Conservation (phyloP, 2,329 filamentous ascomycete species). For the Chaetomium sp. region DNA sequence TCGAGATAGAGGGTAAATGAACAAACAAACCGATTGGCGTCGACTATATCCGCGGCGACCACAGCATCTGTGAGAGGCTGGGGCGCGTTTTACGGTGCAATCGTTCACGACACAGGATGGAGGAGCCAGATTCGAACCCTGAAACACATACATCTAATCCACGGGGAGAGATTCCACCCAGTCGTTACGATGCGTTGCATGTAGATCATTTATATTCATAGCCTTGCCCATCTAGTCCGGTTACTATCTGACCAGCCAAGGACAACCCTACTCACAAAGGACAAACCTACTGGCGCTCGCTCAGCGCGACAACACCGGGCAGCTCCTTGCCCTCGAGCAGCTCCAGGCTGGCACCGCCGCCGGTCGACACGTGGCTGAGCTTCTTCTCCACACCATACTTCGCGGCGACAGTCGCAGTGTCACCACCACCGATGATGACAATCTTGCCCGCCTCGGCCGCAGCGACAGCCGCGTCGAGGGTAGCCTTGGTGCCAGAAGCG, state of each 20-base stretch:
- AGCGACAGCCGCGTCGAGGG: constrained; percentile 78
- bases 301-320: constrained; percentile 87
- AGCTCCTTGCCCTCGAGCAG: constrained; percentile 96
- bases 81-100: too few relatives aligned
- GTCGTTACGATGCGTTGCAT: neutral
- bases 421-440: constrained; percentile 97
- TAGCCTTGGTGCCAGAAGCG: constrained; percentile 84
- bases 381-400: constrained; percentile 96
- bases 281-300: constrained; percentile 56
- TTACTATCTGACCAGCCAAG: constrained; percentile 1
- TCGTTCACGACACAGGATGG: too few relatives aligned
- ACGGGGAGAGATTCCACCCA: neutral
- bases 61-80: too few relatives aligned
- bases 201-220: neutral
- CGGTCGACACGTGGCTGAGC: constrained; percentile 96
- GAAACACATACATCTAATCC: neutral
- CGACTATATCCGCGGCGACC: too few relatives aligned
- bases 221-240: constrained; percentile 6
- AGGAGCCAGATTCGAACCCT: too few relatives aligned
- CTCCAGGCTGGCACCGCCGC: constrained; percentile 91
- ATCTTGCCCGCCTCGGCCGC: constrained; percentile 81
- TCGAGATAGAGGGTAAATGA: neutral
- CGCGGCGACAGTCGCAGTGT: constrained; percentile 94
- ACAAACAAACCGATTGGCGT: too few relatives aligned
- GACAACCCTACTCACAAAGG: neutral